Evolutionary conservation across 345 rosid genomes (phyloP), one percentile per base, ranked within the genome.

Genomic region (Euclidium syriacum): DNA sequence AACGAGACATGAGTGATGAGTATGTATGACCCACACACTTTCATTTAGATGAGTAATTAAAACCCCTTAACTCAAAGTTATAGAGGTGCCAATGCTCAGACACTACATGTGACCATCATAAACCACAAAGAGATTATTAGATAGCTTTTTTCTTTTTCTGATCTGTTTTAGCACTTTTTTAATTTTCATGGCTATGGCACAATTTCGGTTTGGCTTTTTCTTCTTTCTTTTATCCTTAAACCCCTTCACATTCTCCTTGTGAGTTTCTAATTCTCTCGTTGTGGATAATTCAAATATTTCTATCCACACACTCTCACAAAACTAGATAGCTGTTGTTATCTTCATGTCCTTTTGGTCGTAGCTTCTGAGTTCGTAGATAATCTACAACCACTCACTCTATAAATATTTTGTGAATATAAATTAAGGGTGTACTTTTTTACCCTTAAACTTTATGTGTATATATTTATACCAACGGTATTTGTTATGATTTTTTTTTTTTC

Each of bases 221-320:
- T n/a, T n/a, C n/a, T n/a, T n/a, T n/a, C n/a, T 17, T 11, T 14
- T 2, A 38, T 40, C 7, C 15, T 23, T 1, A 42, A 52, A n/a
- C 59, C 61, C 35, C 6, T 44, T 61, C 68, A 69, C 68, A 61
- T 61, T 69, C 48, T 43, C 53, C 60, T 17, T 61, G 68, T 61
- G 62, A 68, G 48, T 60, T 52, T 42, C 33, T 43, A 53, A 60
- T 60, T 43, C 59, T 35, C 20, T 49, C 44, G n/a, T 30, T 29
- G n/a, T 58, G 19, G 30, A 64, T 52, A 20, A 52, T 41, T 30
- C 10, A 52, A 52, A 50, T 9, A 10, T 33, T 24, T 30, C 11
- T 24, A 52, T 60, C 73, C 62, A 61, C 68, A 41, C 26, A 67
- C 4, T 58, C 20, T 10, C 16, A 39, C 65, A 16, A 48, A 47